A percentile compares a stretch with the other conserved stretches of the same genome.
Conservation (phyloP, 352 stramenopile genomes). For the Pythium aristosporum region DNA sequence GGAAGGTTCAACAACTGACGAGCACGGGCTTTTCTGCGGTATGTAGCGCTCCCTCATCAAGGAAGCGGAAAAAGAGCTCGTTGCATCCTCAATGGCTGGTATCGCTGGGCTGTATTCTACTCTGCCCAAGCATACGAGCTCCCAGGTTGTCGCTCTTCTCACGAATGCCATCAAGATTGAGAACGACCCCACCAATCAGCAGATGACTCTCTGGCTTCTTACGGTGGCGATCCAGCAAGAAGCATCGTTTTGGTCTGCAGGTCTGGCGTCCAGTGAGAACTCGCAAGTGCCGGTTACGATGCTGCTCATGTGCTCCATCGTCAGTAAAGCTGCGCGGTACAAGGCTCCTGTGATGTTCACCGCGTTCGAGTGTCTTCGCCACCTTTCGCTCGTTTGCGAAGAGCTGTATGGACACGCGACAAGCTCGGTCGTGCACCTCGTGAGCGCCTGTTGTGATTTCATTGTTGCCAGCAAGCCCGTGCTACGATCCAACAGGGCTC, state of each 20-base stretch:
- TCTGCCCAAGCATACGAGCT: conserved; percentile 82
- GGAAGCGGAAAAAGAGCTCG: conserved; percentile 72
- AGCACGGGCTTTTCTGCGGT: background rate
- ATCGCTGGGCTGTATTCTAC: conserved; percentile 76
- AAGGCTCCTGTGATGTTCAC: conserved; percentile 85
- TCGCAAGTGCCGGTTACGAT: conserved; percentile 87
- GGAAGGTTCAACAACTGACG: background rate
- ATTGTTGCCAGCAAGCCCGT: conserved; percentile 76
- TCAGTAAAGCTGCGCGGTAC: conserved; percentile 80
- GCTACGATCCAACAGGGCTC: conserved; percentile 65
- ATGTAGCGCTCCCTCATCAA: conserved; percentile 66
- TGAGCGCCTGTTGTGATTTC: conserved; percentile 86
- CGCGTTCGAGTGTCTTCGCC: conserved; percentile 80
- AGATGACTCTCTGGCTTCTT: conserved; percentile 89
- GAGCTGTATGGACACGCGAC: conserved; percentile 75
- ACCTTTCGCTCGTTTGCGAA: conserved; percentile 76
- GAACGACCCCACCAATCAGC: conserved; percentile 82
- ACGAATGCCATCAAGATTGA: conserved; percentile 84
- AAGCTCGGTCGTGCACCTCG: conserved; percentile 76
- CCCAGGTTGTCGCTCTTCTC: conserved; percentile 79
- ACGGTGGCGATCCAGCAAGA: conserved; percentile 86
- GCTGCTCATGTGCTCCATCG: conserved; percentile 78
- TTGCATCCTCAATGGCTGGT: conserved; percentile 58
- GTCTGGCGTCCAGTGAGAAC: conserved; percentile 76
- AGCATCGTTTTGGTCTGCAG: conserved; percentile 79